Conservation (phyloP, 1,284 basidiomycete genomes). For the Stereum hirsutum region DNA sequence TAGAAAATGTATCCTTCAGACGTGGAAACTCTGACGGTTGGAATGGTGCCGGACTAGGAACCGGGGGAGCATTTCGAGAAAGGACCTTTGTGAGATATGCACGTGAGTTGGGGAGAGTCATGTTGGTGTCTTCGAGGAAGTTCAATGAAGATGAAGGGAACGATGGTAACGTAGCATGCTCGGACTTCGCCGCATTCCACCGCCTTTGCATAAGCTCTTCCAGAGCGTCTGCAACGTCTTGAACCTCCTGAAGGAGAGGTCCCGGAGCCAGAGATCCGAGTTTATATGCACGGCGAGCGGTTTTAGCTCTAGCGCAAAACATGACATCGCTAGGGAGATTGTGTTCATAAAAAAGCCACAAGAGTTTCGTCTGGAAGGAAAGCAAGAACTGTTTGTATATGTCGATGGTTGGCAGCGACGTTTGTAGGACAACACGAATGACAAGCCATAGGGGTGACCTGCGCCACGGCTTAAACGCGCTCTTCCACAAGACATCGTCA, state of each 20-base stretch:
- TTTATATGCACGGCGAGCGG: conserved; percentile 27
- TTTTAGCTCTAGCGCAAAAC: conserved; percentile 22
- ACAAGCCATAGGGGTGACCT: conserved; percentile 37
- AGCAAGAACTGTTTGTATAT: conserved; percentile 38
- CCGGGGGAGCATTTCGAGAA: background rate
- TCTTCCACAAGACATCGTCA: conserved; percentile 35
- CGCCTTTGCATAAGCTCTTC: conserved; percentile 16
- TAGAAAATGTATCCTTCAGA: background rate
- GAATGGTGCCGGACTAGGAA: background rate
- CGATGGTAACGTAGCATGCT: conserved; percentile 1
- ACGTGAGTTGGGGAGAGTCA: conserved; percentile 4
- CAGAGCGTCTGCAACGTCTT: conserved; percentile 7
- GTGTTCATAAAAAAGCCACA: background rate
- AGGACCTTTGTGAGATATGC: conserved; percentile 1
- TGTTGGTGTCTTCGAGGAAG: conserved; percentile 8
- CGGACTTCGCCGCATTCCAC: conserved; percentile 22
- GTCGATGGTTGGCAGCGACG: conserved; percentile 18
- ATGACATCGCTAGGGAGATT: conserved; percentile 11
- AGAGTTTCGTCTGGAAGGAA: conserved; percentile 23
- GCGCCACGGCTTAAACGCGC: conserved; percentile 30
- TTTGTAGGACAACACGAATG: conserved; percentile 37
- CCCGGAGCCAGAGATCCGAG: conserved; percentile 16
- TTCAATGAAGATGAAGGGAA: conserved; percentile 17
- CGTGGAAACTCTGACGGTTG: background rate
- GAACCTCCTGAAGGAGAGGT: conserved; percentile 13